These are phyloP conservation scores for Scortechinia acanthostroma DNA, from an alignment of 2,329 filamentous ascomycete species.

Conservation along the genomic window DNA sequence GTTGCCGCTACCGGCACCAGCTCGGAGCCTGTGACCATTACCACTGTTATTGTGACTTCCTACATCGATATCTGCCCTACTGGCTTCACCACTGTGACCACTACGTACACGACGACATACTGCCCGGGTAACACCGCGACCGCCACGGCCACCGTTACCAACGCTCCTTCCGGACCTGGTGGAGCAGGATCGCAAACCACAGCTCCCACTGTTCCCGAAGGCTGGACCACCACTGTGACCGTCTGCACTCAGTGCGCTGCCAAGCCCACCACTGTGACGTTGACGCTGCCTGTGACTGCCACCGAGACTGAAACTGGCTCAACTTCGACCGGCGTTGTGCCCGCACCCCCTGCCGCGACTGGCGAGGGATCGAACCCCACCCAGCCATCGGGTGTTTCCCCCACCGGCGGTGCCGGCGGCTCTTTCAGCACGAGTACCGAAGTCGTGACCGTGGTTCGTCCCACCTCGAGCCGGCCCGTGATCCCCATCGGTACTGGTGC, in stretches of 20 bases:
- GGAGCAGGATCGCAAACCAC: too few species aligned
- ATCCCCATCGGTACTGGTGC: not conserved
- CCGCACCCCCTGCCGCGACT: too few species aligned
- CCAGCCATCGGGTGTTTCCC: too few species aligned
- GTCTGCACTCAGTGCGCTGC: conserved; percentile 25
- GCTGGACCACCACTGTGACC: conserved; percentile 28
- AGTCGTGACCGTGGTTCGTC: too few species aligned
- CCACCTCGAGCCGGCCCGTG: too few species aligned
- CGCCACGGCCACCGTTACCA: conserved; percentile 11
- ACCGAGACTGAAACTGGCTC: conserved; percentile 3
- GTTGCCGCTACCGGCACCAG: too few species aligned
- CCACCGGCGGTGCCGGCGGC: too few species aligned
- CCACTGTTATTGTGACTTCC: conserved; percentile 25
- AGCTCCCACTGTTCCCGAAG: conserved; percentile 16
- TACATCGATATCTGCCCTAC: conserved; percentile 30
- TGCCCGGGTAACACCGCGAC: conserved; percentile 6
- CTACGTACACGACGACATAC: conserved; percentile 21
- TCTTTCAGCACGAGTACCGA: too few species aligned
- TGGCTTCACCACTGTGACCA: conserved; percentile 28
- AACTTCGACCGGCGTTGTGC: not conserved
- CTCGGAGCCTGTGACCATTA: conserved; percentile 15
- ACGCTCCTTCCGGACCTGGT: too few species aligned
- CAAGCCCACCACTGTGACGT: conserved; percentile 22
- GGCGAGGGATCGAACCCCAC: too few species aligned
- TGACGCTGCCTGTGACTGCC: conserved; percentile 6